These are phyloP conservation scores for Artemisia tridentata DNA, from an alignment of 129 eudicot genomes.

Conservation along the genomic window DNA sequence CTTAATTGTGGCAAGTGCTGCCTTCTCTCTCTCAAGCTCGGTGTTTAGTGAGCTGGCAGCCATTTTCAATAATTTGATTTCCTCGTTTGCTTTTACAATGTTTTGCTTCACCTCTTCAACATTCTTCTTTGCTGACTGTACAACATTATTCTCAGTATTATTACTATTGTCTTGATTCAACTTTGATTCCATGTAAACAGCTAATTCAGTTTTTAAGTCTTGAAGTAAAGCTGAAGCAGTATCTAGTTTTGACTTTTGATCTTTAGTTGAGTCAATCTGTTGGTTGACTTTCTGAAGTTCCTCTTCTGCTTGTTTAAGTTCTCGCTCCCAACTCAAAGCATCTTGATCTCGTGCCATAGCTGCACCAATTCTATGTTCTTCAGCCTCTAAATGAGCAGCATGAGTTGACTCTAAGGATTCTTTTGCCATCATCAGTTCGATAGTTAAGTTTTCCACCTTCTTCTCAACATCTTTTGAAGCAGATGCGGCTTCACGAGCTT, in stretches of 20 bases:
- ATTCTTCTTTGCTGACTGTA: slow-evolving; percentile 60
- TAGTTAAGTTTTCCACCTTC: slow-evolving; percentile 76
- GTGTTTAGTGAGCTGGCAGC: slow-evolving; percentile 63
- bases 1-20: slow-evolving; percentile 54
- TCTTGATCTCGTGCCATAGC: slow-evolving; percentile 81
- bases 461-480: slow-evolving; percentile 75
- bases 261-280: slow-evolving; percentile 48
- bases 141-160: slow-evolving; percentile 31
- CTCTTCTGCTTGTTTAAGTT: slow-evolving; percentile 68
- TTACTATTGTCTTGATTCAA: slow-evolving; percentile 29
- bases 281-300: slow-evolving; percentile 54
- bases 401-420: slow-evolving; percentile 85
- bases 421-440: slow-evolving; percentile 72
- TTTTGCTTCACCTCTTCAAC: slow-evolving; percentile 74
- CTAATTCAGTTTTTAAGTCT: slow-evolving; percentile 70
- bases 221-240: slow-evolving; percentile 57
- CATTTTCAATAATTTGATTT: slow-evolving; percentile 60
- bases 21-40: slow-evolving; percentile 68
- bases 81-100: slow-evolving; percentile 60
- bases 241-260: slow-evolving; percentile 59
- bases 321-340: slow-evolving; percentile 64
- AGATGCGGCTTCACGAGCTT: slow-evolving; percentile 61
- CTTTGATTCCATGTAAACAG: slow-evolving; percentile 75
- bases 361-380: slow-evolving; percentile 84
- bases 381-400: slow-evolving; percentile 90